A percentile compares a stretch with the other conserved stretches of the same genome.
phyloP scores from a whole-genome alignment of 345 rosid species.

The Bruguiera sexangula region DNA sequence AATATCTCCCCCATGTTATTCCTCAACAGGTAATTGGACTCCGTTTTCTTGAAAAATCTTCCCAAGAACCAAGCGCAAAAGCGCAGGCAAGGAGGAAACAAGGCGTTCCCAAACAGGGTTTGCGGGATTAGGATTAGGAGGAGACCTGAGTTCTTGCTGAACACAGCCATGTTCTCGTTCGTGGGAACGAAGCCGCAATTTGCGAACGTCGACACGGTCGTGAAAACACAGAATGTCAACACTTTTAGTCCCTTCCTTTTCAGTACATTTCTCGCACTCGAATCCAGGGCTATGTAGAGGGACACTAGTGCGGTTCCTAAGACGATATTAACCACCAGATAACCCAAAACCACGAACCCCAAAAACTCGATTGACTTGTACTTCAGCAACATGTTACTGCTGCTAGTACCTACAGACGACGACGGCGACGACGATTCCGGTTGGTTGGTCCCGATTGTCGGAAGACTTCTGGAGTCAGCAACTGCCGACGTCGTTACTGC shows the following conservation, averaged over 20 bases:
- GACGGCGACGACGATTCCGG: too few species aligned
- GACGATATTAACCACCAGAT: neutral
- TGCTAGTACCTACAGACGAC: too few species aligned
- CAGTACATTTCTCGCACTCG: constrained; percentile 5
- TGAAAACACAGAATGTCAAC: constrained; percentile 15
- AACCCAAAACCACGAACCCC: constrained; percentile 14
- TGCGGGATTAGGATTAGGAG: constrained; percentile 39
- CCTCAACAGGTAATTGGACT: constrained; percentile 20
- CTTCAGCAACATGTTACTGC: neutral
- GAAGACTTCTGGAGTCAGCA: too few species aligned
- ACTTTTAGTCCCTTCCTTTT: constrained; percentile 7
- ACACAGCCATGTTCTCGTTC: constrained; percentile 30
- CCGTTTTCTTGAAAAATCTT: constrained; percentile 11
- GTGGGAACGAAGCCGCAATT: constrained; percentile 26
- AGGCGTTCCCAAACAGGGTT: constrained; percentile 34
- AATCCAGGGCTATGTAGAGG: neutral
- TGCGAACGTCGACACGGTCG: constrained; percentile 13
- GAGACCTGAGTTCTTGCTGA: constrained; percentile 37
- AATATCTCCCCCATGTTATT: constrained; percentile 4
- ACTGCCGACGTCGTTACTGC: too few species aligned
- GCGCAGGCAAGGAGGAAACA: constrained; percentile 20
- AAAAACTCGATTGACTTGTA: neutral
- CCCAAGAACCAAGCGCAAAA: constrained; percentile 26
- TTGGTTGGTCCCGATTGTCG: too few species aligned
- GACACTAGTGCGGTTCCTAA: constrained; percentile 3